Conservation (phyloP, 2,329 filamentous ascomycete genomes). For the Hysterium pulicare region DNA sequence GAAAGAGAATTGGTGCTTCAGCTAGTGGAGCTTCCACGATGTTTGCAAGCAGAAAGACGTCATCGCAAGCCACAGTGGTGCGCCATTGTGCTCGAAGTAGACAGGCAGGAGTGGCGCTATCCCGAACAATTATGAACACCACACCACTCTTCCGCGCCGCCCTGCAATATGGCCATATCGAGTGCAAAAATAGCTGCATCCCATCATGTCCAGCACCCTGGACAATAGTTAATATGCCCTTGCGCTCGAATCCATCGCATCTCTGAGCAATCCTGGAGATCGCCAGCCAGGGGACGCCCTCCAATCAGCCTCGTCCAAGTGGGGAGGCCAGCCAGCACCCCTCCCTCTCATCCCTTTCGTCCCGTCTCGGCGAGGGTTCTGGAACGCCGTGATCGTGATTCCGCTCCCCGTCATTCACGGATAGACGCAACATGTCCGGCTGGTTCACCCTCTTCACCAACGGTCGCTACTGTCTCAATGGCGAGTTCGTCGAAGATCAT, state of each 20-base stretch:
- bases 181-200: too few species aligned
- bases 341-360: background rate
- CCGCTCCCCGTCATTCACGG: too few species aligned
- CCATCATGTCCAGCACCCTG: too few species aligned
- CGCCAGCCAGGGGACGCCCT: background rate
- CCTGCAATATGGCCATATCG: too few species aligned
- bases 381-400: background rate
- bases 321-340: background rate
- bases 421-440: conserved; percentile 30
- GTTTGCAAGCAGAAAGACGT: background rate
- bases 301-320: background rate
- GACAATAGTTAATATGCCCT: too few species aligned
- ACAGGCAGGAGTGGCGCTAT: background rate
- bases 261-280: too few species aligned
- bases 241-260: too few species aligned
- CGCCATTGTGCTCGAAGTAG: background rate
- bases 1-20: background rate
- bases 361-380: background rate
- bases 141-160: too few species aligned
- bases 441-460: conserved; percentile 48
- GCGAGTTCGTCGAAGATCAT: conserved; percentile 42
- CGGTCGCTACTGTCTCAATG: conserved; percentile 43
- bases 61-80: background rate
- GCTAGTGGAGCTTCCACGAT: too few species aligned
- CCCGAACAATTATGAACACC: background rate